phyloP scores from a whole-genome alignment of 495 filamentous ascomycete genomes.

The Xylaria cubensis region DNA sequence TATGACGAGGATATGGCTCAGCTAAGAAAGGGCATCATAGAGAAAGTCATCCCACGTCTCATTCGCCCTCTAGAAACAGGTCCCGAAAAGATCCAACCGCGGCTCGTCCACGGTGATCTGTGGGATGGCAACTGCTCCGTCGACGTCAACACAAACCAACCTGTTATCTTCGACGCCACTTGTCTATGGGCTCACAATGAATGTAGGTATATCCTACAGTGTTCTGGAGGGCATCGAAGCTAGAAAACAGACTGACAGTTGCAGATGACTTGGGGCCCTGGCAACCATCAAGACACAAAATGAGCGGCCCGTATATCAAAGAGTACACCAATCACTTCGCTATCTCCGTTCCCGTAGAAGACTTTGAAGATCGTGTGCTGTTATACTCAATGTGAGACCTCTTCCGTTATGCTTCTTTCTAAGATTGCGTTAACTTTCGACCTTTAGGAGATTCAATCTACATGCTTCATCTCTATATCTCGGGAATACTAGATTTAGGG shows the following conservation, averaged over 20 bases:
- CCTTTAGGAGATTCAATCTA: constrained; percentile 5
- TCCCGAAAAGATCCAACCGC: constrained; percentile 6
- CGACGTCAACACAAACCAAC: constrained; percentile 1
- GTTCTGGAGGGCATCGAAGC: neutral
- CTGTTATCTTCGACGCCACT: constrained; percentile 7
- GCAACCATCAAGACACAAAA: neutral
- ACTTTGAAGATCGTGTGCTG: constrained; percentile 7
- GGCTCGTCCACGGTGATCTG: neutral
- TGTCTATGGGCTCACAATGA: constrained; percentile 7
- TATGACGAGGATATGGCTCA: constrained; percentile 10
- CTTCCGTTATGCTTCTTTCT: neutral
- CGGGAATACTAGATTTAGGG: constrained; percentile 1
- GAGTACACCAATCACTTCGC: neutral
- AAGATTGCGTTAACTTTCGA: neutral
- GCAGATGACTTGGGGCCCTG: neutral
- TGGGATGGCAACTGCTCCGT: constrained; percentile 8
- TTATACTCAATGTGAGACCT: neutral
- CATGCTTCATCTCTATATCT: neutral
- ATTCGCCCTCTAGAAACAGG: neutral
- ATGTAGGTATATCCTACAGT: neutral
- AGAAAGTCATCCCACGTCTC: constrained; percentile 6
- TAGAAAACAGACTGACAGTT: neutral
- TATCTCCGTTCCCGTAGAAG: neutral
- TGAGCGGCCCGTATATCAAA: neutral
- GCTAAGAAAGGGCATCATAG: neutral